Percentiles rank a stretch among this genome's conserved stretches.
Conservation (phyloP, 768 basidiomycete genomes). For the Boletus coccyginus region DNA sequence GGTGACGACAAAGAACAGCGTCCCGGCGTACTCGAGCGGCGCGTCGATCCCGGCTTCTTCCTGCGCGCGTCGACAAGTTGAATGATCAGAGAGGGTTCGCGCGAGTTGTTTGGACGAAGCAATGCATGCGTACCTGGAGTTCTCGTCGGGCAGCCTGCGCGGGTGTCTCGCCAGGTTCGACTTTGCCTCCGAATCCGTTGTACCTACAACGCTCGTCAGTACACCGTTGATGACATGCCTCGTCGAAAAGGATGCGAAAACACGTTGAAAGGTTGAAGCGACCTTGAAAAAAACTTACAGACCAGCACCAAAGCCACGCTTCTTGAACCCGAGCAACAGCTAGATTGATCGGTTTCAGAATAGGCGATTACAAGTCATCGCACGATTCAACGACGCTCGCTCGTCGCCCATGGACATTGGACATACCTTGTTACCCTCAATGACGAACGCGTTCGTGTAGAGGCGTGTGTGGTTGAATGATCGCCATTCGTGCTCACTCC, state of each 20-base stretch:
- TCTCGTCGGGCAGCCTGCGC: conserved; percentile 75
- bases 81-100: neutral
- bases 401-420: neutral
- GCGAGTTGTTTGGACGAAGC: neutral
- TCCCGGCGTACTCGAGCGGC: conserved; percentile 59
- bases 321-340: conserved; percentile 76
- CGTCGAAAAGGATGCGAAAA: neutral
- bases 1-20: conserved; percentile 58
- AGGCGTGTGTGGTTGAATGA: conserved; percentile 38
- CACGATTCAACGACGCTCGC: neutral
- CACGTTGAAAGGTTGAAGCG: neutral
- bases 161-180: conserved; percentile 69
- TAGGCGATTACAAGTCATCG: no score
- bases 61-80: conserved; percentile 35
- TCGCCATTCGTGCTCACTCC: conserved; percentile 46
- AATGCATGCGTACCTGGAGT: conserved; percentile 43
- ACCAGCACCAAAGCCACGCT: conserved; percentile 69
- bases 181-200: conserved; percentile 90
- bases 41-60: conserved; percentile 82
- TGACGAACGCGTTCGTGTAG: conserved; percentile 73
- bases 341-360: conserved; percentile 41
- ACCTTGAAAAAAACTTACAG: conserved; percentile 40
- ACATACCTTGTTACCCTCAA: conserved; percentile 48
- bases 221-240: neutral
- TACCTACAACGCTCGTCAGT: conserved; percentile 46